Base-by-base conservation (phyloP, 2,329 filamentous ascomycete genomes). In the Penicillium fuscoglaucum region DNA sequence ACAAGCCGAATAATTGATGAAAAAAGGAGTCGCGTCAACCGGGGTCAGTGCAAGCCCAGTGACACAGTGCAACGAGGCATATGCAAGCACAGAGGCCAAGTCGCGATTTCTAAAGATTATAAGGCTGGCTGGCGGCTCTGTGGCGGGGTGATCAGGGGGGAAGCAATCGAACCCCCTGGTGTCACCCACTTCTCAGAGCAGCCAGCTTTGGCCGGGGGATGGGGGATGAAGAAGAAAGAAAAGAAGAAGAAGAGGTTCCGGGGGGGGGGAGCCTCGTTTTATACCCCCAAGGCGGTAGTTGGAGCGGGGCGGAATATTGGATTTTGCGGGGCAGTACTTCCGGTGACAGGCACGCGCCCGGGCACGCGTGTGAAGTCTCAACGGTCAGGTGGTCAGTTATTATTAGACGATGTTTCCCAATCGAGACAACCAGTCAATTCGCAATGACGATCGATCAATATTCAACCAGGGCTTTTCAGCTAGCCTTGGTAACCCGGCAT, bases 1-100 rank as follows among this genome's bases (percentile, higher is more conserved):
- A 63, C 76, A 75, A 79, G 79, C 83, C 79, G 77, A 67, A 71
- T 68, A 62, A 68, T 79, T 77, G 84, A 86, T 83, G 84, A 84
- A 84, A 76, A 45, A 28, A 75, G 31, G 17, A 6, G 69, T 89
- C 83, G 87, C 87, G 80, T 88, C 85, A 74, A 83, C 83, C 80
- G 80, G 85, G 84, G 81, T 79, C 82, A 90, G 87, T 90, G 87
- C 85, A 83, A 87, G 84, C 86, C 86, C 82, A 80, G 82, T 84
- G 86, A 89, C 86, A 90, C 87, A 76, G 83, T 89, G 85, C 75
- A 72, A 73, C 71, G 68, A 72, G 74, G 74, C 82, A 82, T 88
- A 81, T 78, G 86, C 87, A 89, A 90, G 87, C 86, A 81, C 85
- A 89, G 87, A 84, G 86, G 82, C 70, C 75, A 70, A 66, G 70